These are phyloP conservation scores for Rutidosis leptorrhynchoides DNA, from an alignment of 129 eudicot genomes.

Conservation along the genomic window DNA sequence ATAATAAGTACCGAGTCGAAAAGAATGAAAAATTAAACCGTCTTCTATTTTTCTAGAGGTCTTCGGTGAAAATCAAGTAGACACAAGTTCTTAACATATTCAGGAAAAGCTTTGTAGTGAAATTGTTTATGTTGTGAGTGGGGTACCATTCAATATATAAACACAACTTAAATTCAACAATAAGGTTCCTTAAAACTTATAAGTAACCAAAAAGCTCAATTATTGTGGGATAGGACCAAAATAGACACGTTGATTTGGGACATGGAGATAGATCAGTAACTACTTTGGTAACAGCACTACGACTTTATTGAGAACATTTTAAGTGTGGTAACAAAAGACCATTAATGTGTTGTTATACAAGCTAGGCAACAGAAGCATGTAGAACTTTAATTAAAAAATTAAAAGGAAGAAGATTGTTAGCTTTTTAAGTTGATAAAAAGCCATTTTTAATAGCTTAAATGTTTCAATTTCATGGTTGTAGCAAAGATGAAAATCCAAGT, in stretches of 20 bases:
- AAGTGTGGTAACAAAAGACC: neutral
- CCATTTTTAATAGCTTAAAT: constrained; percentile 11
- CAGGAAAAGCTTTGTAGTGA: constrained; percentile 1
- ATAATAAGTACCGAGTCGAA: constrained; percentile 23
- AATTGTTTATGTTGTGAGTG: neutral
- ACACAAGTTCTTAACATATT: neutral
- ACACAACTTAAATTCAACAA: neutral
- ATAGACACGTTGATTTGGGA: constrained; percentile 9
- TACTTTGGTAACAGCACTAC: constrained; percentile 1
- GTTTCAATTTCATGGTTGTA: constrained; percentile 7
- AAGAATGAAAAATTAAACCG: neutral
- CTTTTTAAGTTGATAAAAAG: neutral
- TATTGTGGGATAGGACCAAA: constrained; percentile 11
- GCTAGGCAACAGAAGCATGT: constrained; percentile 12
- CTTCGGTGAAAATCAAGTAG: neutral
- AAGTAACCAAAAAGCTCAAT: constrained; percentile 14
- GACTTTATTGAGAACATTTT: neutral
- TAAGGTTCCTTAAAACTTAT: constrained; percentile 15
- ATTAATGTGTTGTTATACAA: neutral
- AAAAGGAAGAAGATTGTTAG: neutral
- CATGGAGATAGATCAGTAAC: neutral
- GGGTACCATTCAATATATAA: constrained; percentile 4
- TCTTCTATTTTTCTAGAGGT: constrained; percentile 12
- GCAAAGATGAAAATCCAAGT: constrained; percentile 6
- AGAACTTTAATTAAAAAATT: constrained; percentile 1